phyloP scores from a whole-genome alignment of 768 basidiomycete genomes.

The Chalciporus sphaerocephalus region DNA sequence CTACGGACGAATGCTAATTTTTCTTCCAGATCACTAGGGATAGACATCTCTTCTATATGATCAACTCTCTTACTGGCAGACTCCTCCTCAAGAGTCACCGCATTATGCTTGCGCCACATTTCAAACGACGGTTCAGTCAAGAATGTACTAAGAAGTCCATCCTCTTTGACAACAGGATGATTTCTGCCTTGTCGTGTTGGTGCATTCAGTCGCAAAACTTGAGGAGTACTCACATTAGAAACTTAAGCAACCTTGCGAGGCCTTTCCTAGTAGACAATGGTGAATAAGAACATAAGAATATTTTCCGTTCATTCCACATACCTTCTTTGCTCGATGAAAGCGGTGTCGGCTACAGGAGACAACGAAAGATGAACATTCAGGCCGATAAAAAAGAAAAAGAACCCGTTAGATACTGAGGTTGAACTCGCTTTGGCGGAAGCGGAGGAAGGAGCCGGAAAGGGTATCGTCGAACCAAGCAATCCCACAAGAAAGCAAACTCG shows the following conservation, averaged over 20 bases:
- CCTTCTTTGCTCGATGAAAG: conserved; percentile 89
- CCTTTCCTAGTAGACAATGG: conserved; percentile 54
- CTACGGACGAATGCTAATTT: conserved; percentile 82
- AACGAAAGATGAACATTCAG: conserved; percentile 5
- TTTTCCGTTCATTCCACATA: conserved; percentile 25
- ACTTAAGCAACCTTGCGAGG: conserved; percentile 73
- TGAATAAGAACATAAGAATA: not conserved
- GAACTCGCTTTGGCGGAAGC: conserved; percentile 89
- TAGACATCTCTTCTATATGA: conserved; percentile 82
- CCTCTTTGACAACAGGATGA: conserved; percentile 87
- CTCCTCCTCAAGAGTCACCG: conserved; percentile 84
- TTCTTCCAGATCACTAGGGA: conserved; percentile 89
- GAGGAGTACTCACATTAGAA: conserved; percentile 59
- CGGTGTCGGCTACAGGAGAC: conserved; percentile 63
- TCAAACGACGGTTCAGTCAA: conserved; percentile 82
- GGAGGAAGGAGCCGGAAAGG: conserved; percentile 88
- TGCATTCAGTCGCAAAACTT: not conserved
- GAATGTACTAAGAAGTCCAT: conserved; percentile 78
- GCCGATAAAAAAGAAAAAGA: not conserved
- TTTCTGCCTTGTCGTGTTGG: conserved; percentile 48
- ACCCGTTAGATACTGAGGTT: conserved; percentile 51
- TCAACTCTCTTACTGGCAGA: conserved; percentile 75
- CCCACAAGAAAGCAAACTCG: conserved; percentile 90
- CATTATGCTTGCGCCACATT: conserved; percentile 75
- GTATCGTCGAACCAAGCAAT: conserved; percentile 79